Percentiles rank a stretch among this genome's conserved stretches.
Evolutionary conservation across 495 filamentous ascomycete species (phyloP).

Genomic region (Podospora fimiseda): DNA sequence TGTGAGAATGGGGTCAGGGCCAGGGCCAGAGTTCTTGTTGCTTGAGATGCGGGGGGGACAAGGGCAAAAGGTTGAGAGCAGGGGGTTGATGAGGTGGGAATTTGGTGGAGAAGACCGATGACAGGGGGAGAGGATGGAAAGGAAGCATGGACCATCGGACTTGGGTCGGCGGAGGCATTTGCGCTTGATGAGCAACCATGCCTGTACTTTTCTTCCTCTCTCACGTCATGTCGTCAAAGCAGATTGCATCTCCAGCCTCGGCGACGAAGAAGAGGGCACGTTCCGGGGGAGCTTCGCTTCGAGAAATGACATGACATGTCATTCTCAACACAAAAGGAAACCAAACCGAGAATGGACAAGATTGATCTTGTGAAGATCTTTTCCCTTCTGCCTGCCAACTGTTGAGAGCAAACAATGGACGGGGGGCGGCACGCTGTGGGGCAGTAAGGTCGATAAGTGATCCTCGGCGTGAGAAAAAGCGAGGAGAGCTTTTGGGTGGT

Average conservation of each 20-base stretch:
- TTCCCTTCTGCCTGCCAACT: slow-evolving; percentile 1
- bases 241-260: not conserved
- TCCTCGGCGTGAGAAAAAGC: slow-evolving; percentile 1
- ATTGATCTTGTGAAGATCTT: slow-evolving; percentile 15
- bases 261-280: not conserved
- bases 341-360: slow-evolving; percentile 18
- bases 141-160: slow-evolving; percentile 12
- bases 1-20: not conserved
- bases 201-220: not conserved
- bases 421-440: slow-evolving; percentile 23
- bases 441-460: slow-evolving; percentile 25
- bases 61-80: slow-evolving; percentile 18
- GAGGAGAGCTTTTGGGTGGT: slow-evolving; percentile 19
- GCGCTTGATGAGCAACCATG: slow-evolving; percentile 1
- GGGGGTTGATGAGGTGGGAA: slow-evolving; percentile 1
- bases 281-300: not conserved
- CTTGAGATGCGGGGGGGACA: not conserved
- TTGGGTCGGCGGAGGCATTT: slow-evolving; percentile 11
- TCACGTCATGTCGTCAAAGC: slow-evolving; percentile 10
- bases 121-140: slow-evolving; percentile 7
- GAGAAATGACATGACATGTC: slow-evolving; percentile 15
- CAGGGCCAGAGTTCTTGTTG: not conserved
- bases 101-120: slow-evolving; percentile 20
- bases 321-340: not conserved
- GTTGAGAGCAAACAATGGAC: no score